Evolutionary conservation across 2,329 filamentous ascomycete species (phyloP), one percentile per base, ranked within the genome.

Genomic region (Ophiocordyceps camponoti-floridani): DNA sequence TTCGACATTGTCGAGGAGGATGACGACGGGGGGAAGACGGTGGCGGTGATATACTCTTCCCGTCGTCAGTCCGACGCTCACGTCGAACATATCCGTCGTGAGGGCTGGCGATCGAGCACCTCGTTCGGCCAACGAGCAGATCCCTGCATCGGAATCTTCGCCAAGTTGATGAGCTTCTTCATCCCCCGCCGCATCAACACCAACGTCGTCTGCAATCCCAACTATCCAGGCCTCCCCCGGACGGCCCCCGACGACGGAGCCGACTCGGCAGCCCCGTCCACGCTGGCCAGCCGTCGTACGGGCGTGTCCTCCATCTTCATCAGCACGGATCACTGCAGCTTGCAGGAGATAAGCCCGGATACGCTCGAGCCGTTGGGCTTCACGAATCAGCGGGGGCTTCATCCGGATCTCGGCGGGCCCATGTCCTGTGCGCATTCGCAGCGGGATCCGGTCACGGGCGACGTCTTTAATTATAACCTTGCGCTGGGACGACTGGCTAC

Each of bases 391-490:
- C 54, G 55, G 1, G 56, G 54, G 2, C 66, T 93, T 13, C 79
- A 93, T 56, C 79, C 82, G 0, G 68, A 73, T 0, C 68, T 93
- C 12, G 74, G 66, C 12, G 85, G 85, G 0, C 73, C 70, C 0
- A 56, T 84, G 13, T 79, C 80, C 2, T 79, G 74, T 37, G 75
- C 85, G 0, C 86, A 93, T 56, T 75, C 80, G 0, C 77, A 80
- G 45, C 71, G 73, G 0, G 84, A 91, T 56, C 82, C 80, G 0
- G 59, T 62, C 0, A 87, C 79, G 0, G 84, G 85, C 7, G 84
- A 91, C 49, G 56, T 84, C 7, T 89, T 75, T 68, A 93, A 91
- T 61, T 89, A 75, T 62, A 93, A 93, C 54, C 71, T 88, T n/a
- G 69, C 77, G 0, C 57, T 84, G 16, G 78, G 77, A 0, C 60